Base-by-base conservation (phyloP, 805 yeast species). In the Teunomyces stri region DNA sequence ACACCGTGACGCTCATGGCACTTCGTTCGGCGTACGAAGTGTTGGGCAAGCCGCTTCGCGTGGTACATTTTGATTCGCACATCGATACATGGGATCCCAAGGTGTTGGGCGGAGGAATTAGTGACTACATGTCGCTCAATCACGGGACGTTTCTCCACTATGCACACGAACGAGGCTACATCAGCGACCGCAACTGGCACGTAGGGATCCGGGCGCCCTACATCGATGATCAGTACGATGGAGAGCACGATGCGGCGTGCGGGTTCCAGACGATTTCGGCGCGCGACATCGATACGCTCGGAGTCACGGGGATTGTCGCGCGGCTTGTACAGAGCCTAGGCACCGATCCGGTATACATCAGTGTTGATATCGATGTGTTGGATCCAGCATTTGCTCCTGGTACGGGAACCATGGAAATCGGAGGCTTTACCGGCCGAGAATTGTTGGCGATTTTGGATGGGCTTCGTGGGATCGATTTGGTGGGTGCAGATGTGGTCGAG, bases 401-500 rank as follows among this genome's bases (percentile, higher is more conserved):
- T 1, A 85, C 92, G 0, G 94, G 94, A 7, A 86, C 94, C 3
- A 79, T 84, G 54, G 94, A 86, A 59, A 80, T 78, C 3, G 94
- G 90, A 12, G 94, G 94, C 2, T 78, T 85, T 73, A 75, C 82
- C 11, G 53, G 58, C 0, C 70, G 92, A 41, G 92, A 86, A 59
- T 66, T 85, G 30, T 74, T 84, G 50, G 67, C 75, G 5, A 64
- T 85, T 20, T 54, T 86, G 38, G 84, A 87, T 47, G 81, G 79
- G 1, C 64, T 87, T 13, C 82, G 79, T 40, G 81, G 80, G 1
- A 64, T 85, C 47, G 75, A 82, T 49, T 50, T 86, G 36, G 82
- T 86, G 3, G 92, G 92, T 18, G 89, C 85, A 11, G 94, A 86
- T 57, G 75, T 86, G 27, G 92, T 87, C 3, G 92, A 87, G 62